Conservation (phyloP, 2,329 filamentous ascomycete species). For the Ophiostoma sp. region DNA sequence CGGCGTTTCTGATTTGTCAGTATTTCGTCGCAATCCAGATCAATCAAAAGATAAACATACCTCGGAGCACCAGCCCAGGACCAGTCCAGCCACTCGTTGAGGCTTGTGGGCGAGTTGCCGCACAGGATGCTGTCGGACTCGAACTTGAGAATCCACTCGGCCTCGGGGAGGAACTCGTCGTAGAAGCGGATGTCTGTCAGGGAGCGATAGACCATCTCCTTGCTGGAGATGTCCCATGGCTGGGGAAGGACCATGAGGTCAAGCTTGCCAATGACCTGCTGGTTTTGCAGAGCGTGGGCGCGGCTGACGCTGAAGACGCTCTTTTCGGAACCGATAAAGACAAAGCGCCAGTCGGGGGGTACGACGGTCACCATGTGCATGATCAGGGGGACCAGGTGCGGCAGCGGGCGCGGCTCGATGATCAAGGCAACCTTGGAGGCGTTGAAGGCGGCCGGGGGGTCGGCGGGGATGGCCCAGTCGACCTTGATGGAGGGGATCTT, state of each 20-base stretch:
- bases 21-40: not conserved
- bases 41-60: slow-evolving; percentile 31
- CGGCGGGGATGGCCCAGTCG: slow-evolving; percentile 35
- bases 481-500: slow-evolving; percentile 39
- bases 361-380: slow-evolving; percentile 49
- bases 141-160: slow-evolving; percentile 51
- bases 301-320: slow-evolving; percentile 43
- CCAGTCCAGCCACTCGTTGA: slow-evolving; percentile 51
- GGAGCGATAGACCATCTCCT: slow-evolving; percentile 45
- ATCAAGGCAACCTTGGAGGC: slow-evolving; percentile 47
- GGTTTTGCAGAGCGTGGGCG: slow-evolving; percentile 44
- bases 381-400: slow-evolving; percentile 46
- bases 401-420: slow-evolving; percentile 45
- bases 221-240: slow-evolving; percentile 43
- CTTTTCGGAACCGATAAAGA: slow-evolving; percentile 47
- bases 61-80: slow-evolving; percentile 50
- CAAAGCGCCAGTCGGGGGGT: slow-evolving; percentile 50
- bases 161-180: slow-evolving; percentile 44
- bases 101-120: slow-evolving; percentile 45
- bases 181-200: slow-evolving; percentile 51
- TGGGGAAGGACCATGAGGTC: slow-evolving; percentile 46
- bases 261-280: slow-evolving; percentile 47
- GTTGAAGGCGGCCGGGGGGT: slow-evolving; percentile 40
- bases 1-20: slow-evolving; percentile 30
- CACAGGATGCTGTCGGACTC: slow-evolving; percentile 53